These are phyloP conservation scores for Glycine tomentella DNA, from an alignment of 306 rosid genomes.

Conservation along the genomic window DNA sequence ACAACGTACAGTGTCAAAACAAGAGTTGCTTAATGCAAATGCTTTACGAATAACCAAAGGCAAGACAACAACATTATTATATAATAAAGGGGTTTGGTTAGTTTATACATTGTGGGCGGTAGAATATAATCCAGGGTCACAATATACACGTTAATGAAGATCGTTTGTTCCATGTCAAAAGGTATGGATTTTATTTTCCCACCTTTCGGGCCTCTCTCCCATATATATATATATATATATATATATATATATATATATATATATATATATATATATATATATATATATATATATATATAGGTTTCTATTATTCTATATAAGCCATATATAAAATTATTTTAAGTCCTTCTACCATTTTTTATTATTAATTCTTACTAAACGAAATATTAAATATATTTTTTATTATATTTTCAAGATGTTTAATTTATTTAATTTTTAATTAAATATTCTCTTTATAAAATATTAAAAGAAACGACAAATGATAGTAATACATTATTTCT, in stretches of 20 bases:
- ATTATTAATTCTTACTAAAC: too few relatives aligned
- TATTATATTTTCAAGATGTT: too few relatives aligned
- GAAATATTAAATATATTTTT: too few relatives aligned
- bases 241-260: too few relatives aligned
- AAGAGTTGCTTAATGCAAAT: neutral
- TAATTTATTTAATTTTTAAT: too few relatives aligned
- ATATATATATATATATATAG: too few relatives aligned
- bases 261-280: too few relatives aligned
- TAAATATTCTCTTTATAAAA: too few relatives aligned
- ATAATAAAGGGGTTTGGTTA: neutral
- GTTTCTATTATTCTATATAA: slow-evolving; percentile 10
- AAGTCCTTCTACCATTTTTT: neutral
- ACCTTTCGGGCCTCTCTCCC: slow-evolving; percentile 48
- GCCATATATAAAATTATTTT: neutral
- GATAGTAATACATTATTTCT: neutral
- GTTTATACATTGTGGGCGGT: neutral
- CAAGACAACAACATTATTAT: neutral
- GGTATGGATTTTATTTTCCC: slow-evolving; percentile 32
- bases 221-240: too few relatives aligned
- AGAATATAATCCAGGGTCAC: neutral
- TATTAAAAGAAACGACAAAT: too few relatives aligned
- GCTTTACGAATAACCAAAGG: neutral
- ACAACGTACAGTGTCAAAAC: neutral
- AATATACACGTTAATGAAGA: too few relatives aligned
- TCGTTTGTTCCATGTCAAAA: neutral